phyloP scores from a whole-genome alignment of 192 early-diverging fungal genomes.

The Radiomyces spectabilis region DNA sequence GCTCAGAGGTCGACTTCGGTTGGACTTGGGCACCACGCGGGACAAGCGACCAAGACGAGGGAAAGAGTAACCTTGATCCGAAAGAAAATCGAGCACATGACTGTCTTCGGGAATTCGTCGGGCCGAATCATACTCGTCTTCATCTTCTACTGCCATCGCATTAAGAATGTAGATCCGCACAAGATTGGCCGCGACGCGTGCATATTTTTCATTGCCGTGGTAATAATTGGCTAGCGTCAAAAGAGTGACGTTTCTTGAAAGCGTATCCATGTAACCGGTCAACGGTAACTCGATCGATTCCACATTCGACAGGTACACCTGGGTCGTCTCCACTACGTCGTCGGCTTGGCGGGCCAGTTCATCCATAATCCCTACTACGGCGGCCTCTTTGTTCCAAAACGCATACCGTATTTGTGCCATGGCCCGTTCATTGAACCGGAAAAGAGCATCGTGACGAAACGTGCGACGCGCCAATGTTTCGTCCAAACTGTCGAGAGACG shows the following conservation, averaged over 20 bases:
- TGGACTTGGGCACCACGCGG: slow-evolving; percentile 33
- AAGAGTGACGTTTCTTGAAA: slow-evolving; percentile 46
- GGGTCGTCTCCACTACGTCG: slow-evolving; percentile 1
- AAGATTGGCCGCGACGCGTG: slow-evolving; percentile 45
- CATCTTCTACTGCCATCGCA: slow-evolving; percentile 33
- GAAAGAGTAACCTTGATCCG: slow-evolving; percentile 59
- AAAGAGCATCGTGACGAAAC: slow-evolving; percentile 38
- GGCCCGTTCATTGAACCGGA: slow-evolving; percentile 40
- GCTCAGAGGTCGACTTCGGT: slow-evolving; percentile 13
- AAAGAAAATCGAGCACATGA: slow-evolving; percentile 33
- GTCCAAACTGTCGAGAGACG: slow-evolving; percentile 49
- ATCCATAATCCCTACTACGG: slow-evolving; percentile 31
- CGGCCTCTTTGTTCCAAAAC: slow-evolving; percentile 45
- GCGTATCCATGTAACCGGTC: too few species aligned
- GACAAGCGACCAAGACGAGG: slow-evolving; percentile 45
- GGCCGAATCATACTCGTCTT: slow-evolving; percentile 38
- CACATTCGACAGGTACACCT: slow-evolving; percentile 2
- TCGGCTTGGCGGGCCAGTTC: slow-evolving; percentile 21
- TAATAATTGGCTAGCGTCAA: slow-evolving; percentile 47
- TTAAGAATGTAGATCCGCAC: slow-evolving; percentile 42
- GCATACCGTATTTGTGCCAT: slow-evolving; percentile 38
- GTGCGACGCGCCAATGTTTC: slow-evolving; percentile 43
- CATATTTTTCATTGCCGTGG: slow-evolving; percentile 42
- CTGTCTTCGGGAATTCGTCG: slow-evolving; percentile 33
- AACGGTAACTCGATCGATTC: background rate